These are phyloP conservation scores for Mortierella sp. DNA, from an alignment of 371 early-diverging fungal genomes.

Conservation along the genomic window DNA sequence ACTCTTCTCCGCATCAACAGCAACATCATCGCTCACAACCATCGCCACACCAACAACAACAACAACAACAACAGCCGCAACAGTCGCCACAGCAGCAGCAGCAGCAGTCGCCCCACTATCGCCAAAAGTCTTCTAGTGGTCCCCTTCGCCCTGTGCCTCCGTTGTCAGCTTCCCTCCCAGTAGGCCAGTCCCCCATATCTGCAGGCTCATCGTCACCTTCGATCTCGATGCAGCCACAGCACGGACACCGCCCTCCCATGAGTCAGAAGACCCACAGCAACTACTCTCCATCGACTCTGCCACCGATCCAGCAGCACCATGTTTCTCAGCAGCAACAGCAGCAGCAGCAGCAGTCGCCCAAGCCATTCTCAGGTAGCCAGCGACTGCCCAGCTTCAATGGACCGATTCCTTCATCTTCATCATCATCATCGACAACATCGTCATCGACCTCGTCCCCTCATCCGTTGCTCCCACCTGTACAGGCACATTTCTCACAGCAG, in stretches of 20 bases:
- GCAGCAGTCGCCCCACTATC: constrained; percentile 16
- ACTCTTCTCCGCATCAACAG: no score
- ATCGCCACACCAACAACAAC: constrained; percentile 9
- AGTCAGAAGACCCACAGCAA: constrained; percentile 11
- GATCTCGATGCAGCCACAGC: constrained; percentile 15
- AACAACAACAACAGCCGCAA: constrained; percentile 23
- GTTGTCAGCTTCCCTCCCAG: neutral
- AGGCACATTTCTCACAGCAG: neutral
- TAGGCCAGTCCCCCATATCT: neutral
- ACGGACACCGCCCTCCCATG: constrained; percentile 24
- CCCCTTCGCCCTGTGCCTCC: constrained; percentile 7
- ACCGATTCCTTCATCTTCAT: no score
- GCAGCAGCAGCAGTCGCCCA: constrained; percentile 18
- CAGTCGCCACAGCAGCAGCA: constrained; percentile 5
- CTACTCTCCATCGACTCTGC: constrained; percentile 17
- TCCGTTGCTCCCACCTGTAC: constrained; percentile 5
- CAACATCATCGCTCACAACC: constrained; percentile 9
- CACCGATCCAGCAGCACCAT: constrained; percentile 4
- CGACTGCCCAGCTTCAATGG: constrained; percentile 21
- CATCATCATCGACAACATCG: constrained; percentile 5
- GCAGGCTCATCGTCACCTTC: constrained; percentile 7
- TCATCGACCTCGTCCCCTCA: constrained; percentile 10
- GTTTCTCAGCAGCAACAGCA: constrained; percentile 17
- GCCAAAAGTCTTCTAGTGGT: constrained; percentile 19
- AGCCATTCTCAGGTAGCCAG: constrained; percentile 10